Conservation (phyloP, 345 rosid species). For the Gossypioides kirkii region DNA sequence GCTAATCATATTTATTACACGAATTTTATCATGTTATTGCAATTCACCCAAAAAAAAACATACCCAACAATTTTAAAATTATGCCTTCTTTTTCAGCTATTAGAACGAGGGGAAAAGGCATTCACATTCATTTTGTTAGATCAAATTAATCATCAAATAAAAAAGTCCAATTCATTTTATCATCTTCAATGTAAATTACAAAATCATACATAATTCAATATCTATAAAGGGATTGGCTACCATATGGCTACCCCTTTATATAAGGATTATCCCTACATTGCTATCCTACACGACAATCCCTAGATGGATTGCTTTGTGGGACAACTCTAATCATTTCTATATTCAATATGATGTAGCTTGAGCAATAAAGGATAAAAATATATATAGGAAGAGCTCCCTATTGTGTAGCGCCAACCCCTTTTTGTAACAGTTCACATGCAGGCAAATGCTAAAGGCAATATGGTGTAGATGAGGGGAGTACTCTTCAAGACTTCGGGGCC, state of each 20-base stretch:
- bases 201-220: not conserved
- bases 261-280: not conserved
- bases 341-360: not conserved
- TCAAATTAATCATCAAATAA: too few relatives aligned
- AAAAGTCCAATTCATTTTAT: not conserved
- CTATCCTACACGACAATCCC: constrained; percentile 20
- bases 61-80: not conserved
- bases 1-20: too few relatives aligned
- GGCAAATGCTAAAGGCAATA: not conserved
- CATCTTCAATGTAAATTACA: not conserved
- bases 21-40: too few relatives aligned
- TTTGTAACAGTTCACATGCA: constrained; percentile 4
- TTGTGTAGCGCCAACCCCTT: not conserved
- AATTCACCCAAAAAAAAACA: too few relatives aligned
- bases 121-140: too few relatives aligned
- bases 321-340: constrained; percentile 10
- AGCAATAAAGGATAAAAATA: not conserved
- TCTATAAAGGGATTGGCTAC: too few relatives aligned
- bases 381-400: not conserved
- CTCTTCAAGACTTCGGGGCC: constrained; percentile 13
- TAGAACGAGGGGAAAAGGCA: too few relatives aligned
- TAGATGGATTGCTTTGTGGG: constrained; percentile 25
- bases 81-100: not conserved
- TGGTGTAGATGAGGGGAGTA: not conserved
- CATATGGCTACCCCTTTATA: not conserved